These are phyloP conservation scores for Tylopilus sp. DNA, from an alignment of 768 basidiomycete species.

Conservation along the genomic window DNA sequence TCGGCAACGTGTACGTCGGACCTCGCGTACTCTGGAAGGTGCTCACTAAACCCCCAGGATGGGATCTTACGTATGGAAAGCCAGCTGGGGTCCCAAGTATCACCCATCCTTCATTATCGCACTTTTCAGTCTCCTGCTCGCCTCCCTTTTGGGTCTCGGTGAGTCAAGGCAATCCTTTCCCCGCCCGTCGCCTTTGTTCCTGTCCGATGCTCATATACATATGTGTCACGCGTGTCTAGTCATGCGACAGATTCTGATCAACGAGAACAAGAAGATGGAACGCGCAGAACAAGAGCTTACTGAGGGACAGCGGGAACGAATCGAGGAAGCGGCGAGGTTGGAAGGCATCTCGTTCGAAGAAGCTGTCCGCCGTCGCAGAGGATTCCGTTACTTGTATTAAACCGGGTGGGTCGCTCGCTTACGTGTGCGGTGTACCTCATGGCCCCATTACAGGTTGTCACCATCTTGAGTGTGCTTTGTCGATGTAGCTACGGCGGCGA, in stretches of 20 bases:
- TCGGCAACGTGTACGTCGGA: too few species aligned
- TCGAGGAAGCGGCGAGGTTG: slow-evolving; percentile 44
- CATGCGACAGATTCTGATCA: slow-evolving; percentile 42
- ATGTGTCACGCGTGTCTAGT: slow-evolving; percentile 27
- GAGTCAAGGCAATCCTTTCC: slow-evolving; percentile 1
- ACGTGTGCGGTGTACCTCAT: too few species aligned
- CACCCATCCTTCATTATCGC: slow-evolving; percentile 59
- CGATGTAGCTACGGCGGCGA: too few species aligned
- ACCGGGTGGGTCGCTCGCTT: too few species aligned
- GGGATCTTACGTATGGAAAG: slow-evolving; percentile 60
- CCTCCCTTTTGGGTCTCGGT: slow-evolving; percentile 34
- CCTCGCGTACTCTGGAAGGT: too few species aligned
- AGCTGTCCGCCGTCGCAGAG: too few species aligned
- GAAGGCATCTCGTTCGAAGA: too few species aligned
- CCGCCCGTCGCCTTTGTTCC: background rate
- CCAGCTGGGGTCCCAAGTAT: slow-evolving; percentile 57
- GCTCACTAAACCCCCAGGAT: slow-evolving; percentile 35
- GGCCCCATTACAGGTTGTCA: too few species aligned
- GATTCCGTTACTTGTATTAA: too few species aligned
- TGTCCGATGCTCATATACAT: too few species aligned
- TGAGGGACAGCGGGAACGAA: slow-evolving; percentile 43
- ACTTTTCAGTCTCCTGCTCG: slow-evolving; percentile 32
- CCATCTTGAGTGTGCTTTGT: too few species aligned
- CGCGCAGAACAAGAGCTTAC: slow-evolving; percentile 43
- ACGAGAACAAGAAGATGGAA: slow-evolving; percentile 50